Evolutionary conservation across 208 protist species (phyloP).

Genomic region (Trypanosomatidae sp.): DNA sequence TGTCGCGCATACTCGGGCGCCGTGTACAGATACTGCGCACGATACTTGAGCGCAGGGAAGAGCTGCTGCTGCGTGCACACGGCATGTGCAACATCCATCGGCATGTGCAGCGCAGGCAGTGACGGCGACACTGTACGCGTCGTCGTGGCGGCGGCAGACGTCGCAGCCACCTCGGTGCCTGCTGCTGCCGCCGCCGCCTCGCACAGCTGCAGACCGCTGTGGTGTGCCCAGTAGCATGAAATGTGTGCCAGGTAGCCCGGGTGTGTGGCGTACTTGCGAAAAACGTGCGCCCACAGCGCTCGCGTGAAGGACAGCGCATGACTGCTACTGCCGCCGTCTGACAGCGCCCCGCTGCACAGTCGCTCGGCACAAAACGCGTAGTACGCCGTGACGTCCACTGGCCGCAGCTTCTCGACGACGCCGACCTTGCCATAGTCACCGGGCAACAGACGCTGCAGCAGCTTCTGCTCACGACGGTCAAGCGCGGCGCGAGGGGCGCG

Average conservation of each 20-base stretch:
- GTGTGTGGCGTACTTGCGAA: slow-evolving; percentile 67
- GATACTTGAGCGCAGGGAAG: slow-evolving; percentile 75
- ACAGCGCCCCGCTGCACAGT: slow-evolving; percentile 13
- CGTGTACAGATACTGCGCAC: slow-evolving; percentile 66
- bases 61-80: slow-evolving; percentile 63
- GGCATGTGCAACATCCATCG: slow-evolving; percentile 36
- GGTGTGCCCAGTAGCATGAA: slow-evolving; percentile 78
- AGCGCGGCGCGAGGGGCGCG: too few species aligned
- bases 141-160: too few species aligned
- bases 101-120: slow-evolving; percentile 62
- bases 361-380: slow-evolving; percentile 77
- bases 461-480: slow-evolving; percentile 71
- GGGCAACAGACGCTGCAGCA: slow-evolving; percentile 57
- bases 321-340: slow-evolving; percentile 7
- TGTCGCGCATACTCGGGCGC: slow-evolving; percentile 67
- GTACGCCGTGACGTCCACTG: slow-evolving; percentile 55
- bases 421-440: slow-evolving; percentile 61
- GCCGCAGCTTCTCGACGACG: slow-evolving; percentile 62
- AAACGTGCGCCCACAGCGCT: slow-evolving; percentile 62
- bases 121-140: too few species aligned
- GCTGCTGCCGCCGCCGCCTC: too few species aligned
- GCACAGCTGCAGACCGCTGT: slow-evolving; percentile 39
- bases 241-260: slow-evolving; percentile 48
- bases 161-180: too few species aligned
- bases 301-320: slow-evolving; percentile 44